These are phyloP conservation scores for Zygosaccharomyces pseudorouxii DNA, from an alignment of 805 yeast genomes.

Conservation along the genomic window DNA sequence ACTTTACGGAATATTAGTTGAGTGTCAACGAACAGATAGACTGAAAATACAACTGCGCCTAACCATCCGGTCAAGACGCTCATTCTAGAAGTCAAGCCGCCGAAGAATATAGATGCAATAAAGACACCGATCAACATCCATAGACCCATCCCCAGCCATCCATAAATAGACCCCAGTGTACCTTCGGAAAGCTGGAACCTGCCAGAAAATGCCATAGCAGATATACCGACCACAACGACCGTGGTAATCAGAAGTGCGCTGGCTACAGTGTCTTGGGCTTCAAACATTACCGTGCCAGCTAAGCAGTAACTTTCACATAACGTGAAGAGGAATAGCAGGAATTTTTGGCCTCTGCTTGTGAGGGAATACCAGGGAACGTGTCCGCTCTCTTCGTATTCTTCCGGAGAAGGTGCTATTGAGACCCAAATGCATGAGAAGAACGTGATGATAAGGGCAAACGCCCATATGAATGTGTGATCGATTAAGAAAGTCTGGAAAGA, in stretches of 20 bases:
- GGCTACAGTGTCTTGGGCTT: constrained; percentile 58
- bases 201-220: constrained; percentile 73
- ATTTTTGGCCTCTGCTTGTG: constrained; percentile 34
- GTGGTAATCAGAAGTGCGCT: constrained; percentile 69
- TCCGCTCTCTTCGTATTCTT: constrained; percentile 50
- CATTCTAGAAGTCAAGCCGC: constrained; percentile 51
- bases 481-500: constrained; percentile 46
- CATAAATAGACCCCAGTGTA: constrained; percentile 34
- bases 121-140: constrained; percentile 72
- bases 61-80: constrained; percentile 65
- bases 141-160: constrained; percentile 46
- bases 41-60: constrained; percentile 70
- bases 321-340: constrained; percentile 63
- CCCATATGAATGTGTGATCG: constrained; percentile 53
- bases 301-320: constrained; percentile 67
- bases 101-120: constrained; percentile 56
- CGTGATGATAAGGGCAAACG: constrained; percentile 53
- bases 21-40: constrained; percentile 74
- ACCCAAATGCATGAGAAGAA: constrained; percentile 64
- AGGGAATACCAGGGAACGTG: constrained; percentile 33
- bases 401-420: constrained; percentile 55
- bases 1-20: constrained; percentile 70
- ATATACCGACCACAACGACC: constrained; percentile 69
- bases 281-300: constrained; percentile 60
- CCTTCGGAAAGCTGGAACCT: constrained; percentile 26